Percentiles rank a stretch among this genome's conserved stretches.
These are phyloP conservation scores for Carex myosuroides DNA, from an alignment of 176 grass and related monocot species.

Conservation along the genomic window DNA sequence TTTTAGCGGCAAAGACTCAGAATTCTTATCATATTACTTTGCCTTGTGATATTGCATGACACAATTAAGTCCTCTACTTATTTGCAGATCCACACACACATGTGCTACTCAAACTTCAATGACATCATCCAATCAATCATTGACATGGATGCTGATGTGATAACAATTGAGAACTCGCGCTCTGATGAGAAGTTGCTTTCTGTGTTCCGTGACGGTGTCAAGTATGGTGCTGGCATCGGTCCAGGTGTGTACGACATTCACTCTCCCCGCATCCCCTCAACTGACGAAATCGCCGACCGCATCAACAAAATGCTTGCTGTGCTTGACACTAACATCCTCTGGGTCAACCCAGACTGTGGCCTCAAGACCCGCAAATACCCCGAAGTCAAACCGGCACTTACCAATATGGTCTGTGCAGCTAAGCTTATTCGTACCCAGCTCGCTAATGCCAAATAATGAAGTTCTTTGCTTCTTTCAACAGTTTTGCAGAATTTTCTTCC, in stretches of 20 bases:
- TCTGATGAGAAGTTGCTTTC: conserved; percentile 88
- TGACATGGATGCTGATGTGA: conserved; percentile 85
- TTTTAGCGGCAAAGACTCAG: neutral
- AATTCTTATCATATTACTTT: neutral
- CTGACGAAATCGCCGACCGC: conserved; percentile 72
- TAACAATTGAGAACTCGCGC: conserved; percentile 93
- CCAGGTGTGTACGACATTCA: conserved; percentile 92
- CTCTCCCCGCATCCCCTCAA: conserved; percentile 77
- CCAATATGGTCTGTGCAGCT: conserved; percentile 63
- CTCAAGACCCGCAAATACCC: conserved; percentile 90
- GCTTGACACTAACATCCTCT: conserved; percentile 85
- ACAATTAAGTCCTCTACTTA: neutral
- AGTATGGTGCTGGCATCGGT: conserved; percentile 70
- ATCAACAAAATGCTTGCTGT: conserved; percentile 94
- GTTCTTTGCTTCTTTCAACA: neutral
- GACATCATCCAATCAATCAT: conserved; percentile 98
- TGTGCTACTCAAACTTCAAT: conserved; percentile 99
- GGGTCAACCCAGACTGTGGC: conserved; percentile 92
- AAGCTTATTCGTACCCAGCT: conserved; percentile 82
- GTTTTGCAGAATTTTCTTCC: neutral
- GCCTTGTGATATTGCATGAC: neutral
- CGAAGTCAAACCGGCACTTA: conserved; percentile 76
- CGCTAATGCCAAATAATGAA: conserved; percentile 40
- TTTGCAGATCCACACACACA: conserved; percentile 89
- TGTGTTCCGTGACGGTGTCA: conserved; percentile 77